A percentile compares a stretch with the other conserved stretches of the same genome.
Conservation (phyloP, 2,329 filamentous ascomycete genomes). For the Cadophora luteo-olivacea region DNA sequence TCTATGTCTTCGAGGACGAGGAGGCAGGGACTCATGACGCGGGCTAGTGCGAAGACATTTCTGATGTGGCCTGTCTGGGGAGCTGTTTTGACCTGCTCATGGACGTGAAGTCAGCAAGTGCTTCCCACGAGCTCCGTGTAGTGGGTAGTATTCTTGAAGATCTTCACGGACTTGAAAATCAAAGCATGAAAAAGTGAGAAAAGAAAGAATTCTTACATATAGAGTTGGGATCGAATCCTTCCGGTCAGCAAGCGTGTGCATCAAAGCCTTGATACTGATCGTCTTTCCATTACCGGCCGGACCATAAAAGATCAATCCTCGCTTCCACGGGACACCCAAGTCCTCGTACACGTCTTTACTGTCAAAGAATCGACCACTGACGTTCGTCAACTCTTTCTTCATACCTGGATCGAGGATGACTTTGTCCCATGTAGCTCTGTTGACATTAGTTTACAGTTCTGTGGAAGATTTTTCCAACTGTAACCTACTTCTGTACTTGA, state of each 20-base stretch:
- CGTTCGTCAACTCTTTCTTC: constrained; percentile 24
- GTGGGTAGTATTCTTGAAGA: too few species aligned
- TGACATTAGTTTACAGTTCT: not conserved
- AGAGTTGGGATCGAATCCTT: constrained; percentile 26
- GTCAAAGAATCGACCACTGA: constrained; percentile 26
- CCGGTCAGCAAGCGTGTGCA: constrained; percentile 23
- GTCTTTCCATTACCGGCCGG: constrained; percentile 30
- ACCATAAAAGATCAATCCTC: constrained; percentile 29
- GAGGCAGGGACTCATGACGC: constrained; percentile 23
- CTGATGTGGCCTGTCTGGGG: constrained; percentile 18
- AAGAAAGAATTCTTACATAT: constrained; percentile 18
- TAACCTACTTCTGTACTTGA: constrained; percentile 21
- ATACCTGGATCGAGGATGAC: constrained; percentile 28
- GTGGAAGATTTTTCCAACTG: too few species aligned
- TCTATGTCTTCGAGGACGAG: constrained; percentile 23
- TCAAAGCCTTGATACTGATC: constrained; percentile 30
- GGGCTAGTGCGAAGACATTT: constrained; percentile 26
- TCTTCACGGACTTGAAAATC: too few species aligned
- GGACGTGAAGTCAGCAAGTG: not conserved
- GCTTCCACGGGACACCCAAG: constrained; percentile 29
- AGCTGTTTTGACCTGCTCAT: constrained; percentile 18
- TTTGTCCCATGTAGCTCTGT: constrained; percentile 25
- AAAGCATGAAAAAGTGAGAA: too few species aligned
- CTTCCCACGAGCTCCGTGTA: not conserved
- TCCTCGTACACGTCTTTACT: constrained; percentile 25